These are phyloP conservation scores for Scheffersomyces segobiensis DNA, from an alignment of 1,139 yeast species.

Conservation along the genomic window DNA sequence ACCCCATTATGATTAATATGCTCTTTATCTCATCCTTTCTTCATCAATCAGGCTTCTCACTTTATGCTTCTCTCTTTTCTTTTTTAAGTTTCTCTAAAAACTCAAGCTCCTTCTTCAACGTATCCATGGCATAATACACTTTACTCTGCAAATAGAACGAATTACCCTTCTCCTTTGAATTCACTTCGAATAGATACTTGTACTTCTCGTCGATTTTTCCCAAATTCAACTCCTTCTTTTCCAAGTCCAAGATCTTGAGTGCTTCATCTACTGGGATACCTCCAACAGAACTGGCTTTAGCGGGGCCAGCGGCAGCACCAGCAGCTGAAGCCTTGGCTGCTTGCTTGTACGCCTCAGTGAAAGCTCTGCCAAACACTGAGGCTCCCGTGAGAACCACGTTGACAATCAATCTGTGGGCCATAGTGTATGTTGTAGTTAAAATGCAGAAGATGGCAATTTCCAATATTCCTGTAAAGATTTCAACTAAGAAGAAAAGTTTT, in stretches of 20 bases:
- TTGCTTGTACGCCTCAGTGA: constrained; percentile 95
- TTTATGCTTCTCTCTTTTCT: constrained; percentile 19
- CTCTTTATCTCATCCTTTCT: background rate
- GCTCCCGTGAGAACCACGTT: constrained; percentile 94
- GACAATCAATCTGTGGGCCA: constrained; percentile 90
- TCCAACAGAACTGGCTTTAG: constrained; percentile 53
- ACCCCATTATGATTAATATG: background rate
- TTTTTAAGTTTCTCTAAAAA: constrained; percentile 36
- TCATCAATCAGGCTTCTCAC: background rate
- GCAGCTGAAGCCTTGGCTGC: constrained; percentile 87
- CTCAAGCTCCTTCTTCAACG: constrained; percentile 48
- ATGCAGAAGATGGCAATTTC: background rate
- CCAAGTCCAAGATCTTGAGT: constrained; percentile 83
- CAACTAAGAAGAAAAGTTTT: background rate
- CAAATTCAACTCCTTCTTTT: constrained; percentile 51
- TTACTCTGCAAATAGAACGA: constrained; percentile 91
- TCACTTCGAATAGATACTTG: constrained; percentile 80
- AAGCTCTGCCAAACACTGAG: constrained; percentile 92
- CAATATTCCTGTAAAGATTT: background rate
- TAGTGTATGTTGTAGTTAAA: constrained; percentile 12
- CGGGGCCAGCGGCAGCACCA: constrained; percentile 60
- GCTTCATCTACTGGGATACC: constrained; percentile 90
- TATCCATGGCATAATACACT: constrained; percentile 69
- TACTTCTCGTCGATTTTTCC: constrained; percentile 75
- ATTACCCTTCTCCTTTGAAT: constrained; percentile 91